Percentiles rank a stretch among this genome's conserved stretches.
phyloP scores from a whole-genome alignment of 208 protist genomes.

The Wallacemonas sp. region DNA sequence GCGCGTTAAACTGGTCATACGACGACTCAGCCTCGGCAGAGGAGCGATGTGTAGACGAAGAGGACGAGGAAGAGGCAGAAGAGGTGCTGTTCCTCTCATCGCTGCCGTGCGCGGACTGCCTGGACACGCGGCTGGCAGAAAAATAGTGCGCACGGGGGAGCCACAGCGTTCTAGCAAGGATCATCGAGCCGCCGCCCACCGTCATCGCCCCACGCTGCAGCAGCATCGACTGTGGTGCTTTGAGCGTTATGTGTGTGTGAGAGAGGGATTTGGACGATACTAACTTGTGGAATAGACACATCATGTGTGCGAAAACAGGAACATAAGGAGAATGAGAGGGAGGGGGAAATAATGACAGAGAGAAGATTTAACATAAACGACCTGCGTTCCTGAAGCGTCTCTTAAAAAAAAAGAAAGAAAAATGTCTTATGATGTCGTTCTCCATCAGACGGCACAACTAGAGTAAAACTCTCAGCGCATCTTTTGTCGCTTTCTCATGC shows the following conservation, averaged over 20 bases:
- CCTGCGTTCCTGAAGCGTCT: too few species aligned
- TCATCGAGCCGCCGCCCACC: background rate
- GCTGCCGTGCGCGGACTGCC: background rate
- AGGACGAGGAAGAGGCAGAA: background rate
- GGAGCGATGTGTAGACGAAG: conserved; percentile 6
- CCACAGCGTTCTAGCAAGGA: background rate
- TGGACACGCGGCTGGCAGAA: background rate
- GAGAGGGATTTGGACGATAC: too few species aligned
- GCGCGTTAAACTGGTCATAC: conserved; percentile 39
- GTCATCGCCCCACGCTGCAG: background rate
- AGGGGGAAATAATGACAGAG: too few species aligned
- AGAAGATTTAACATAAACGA: too few species aligned
- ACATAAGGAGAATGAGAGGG: too few species aligned
- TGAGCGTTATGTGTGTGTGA: too few species aligned
- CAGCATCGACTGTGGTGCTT: too few species aligned
- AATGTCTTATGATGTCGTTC: too few species aligned
- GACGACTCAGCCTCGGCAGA: background rate
- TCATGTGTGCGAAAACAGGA: too few species aligned
- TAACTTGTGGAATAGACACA: too few species aligned
- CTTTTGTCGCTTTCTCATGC: background rate
- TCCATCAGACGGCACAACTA: too few species aligned
- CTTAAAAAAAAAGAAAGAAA: too few species aligned
- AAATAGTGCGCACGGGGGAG: background rate
- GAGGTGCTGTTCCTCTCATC: background rate
- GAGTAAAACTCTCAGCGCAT: background rate